Base-by-base conservation (phyloP, 495 filamentous ascomycete species). In the Bombardia bombarda region DNA sequence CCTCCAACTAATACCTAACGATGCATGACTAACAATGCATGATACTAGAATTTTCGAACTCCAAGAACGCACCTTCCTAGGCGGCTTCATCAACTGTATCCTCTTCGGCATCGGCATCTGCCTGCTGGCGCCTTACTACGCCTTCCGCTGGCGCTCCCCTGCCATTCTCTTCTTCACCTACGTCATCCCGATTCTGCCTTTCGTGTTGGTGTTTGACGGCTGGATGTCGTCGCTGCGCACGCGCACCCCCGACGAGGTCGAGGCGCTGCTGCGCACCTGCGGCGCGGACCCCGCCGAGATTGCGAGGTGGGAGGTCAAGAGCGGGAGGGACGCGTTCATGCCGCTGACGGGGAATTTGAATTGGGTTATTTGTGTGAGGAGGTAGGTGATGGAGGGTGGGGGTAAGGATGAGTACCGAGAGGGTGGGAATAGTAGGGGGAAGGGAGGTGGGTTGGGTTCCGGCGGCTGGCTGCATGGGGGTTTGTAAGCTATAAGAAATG, bases 21-120 rank as follows among this genome's bases (percentile, higher is more conserved):
- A n/a, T n/a, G n/a, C n/a, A n/a, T n/a, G n/a, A n/a, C n/a, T n/a
- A n/a, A n/a, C n/a, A n/a, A n/a, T n/a, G n/a, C n/a, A n/a, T n/a
- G n/a, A n/a, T n/a, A n/a, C n/a, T n/a, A 78, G 77, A 3, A 87
- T 89, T 45, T 79, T 87, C 43, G 84, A 89, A 57, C 72, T 89
- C 9, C 82, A 87, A 54, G 73, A 76, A 32, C 76, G 83, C 3
- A 60, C 65, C 2, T 24, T 77, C 1, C 62, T 62, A 3, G 74
- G 71, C 22, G 74, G 71, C 22, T 59, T 84, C 20, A 20, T 83
- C 1, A 67, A 74, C 7, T 71, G 81, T 31, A 52, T 70, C 17
- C 42, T 75, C 20, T 67, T 83, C 52, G 74, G 77, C 16, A 49
- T 77, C 23, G 67, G 70, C 32, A 66, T 79, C 36, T 51, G 78